Conservation (phyloP, 1,139 yeast genomes). For the Spencermartinsiella ligniputridi region DNA sequence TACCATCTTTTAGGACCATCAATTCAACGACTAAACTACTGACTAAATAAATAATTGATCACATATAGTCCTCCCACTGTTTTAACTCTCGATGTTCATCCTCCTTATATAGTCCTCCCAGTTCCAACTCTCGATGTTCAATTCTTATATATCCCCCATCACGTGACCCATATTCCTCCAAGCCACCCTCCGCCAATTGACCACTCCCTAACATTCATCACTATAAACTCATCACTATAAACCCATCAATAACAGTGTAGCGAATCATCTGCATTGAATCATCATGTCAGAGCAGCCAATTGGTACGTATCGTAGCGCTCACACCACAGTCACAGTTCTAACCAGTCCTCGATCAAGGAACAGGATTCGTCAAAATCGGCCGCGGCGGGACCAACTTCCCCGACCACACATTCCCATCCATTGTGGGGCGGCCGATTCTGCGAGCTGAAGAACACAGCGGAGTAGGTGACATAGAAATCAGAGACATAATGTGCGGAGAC, state of each 20-base stretch:
- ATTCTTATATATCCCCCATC: not conserved
- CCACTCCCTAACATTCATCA: too few relatives aligned
- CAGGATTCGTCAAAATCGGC: conserved; percentile 87
- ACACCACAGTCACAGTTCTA: too few relatives aligned
- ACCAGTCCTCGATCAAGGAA: conserved; percentile 98
- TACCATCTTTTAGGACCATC: too few relatives aligned
- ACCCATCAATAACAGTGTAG: not conserved
- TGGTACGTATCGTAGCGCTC: too few relatives aligned
- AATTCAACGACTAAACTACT: too few relatives aligned
- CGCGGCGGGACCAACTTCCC: conserved; percentile 97
- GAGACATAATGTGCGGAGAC: conserved; percentile 96
- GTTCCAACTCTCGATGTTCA: too few relatives aligned
- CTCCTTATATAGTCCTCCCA: too few relatives aligned
- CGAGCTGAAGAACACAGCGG: conserved; percentile 87
- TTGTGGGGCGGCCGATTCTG: conserved; percentile 94
- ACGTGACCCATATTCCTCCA: not conserved
- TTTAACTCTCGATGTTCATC: too few relatives aligned
- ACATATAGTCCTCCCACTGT: too few relatives aligned
- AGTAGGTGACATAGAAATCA: conserved; percentile 49
- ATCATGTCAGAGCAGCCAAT: conserved; percentile 46
- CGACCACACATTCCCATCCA: conserved; percentile 96
- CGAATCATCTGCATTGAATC: conserved; percentile 1
- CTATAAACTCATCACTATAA: too few relatives aligned
- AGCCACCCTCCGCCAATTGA: not conserved
- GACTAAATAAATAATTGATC: too few relatives aligned